Evolutionary conservation across 169 alveolate species (phyloP).

Genomic region (Miamiensis avidus): DNA sequence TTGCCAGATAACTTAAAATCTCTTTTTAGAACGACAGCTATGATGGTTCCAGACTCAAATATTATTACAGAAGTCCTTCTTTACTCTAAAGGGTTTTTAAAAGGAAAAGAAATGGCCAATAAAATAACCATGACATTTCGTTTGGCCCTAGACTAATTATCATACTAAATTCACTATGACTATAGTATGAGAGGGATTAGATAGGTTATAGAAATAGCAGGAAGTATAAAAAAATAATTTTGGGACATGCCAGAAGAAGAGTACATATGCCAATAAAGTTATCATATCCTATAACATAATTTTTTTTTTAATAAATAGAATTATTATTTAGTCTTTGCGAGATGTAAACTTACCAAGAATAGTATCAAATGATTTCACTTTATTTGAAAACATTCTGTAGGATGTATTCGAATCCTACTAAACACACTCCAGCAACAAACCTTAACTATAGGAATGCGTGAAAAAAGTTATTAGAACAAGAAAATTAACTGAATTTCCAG

Average conservation of each 20-base stretch:
- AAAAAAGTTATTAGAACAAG: slow-evolving; percentile 19
- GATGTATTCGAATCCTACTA: slow-evolving; percentile 79
- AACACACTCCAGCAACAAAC: slow-evolving; percentile 88
- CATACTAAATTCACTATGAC: slow-evolving; percentile 72
- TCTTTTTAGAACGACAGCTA: slow-evolving; percentile 66
- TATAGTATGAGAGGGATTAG: slow-evolving; percentile 78
- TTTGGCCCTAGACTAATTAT: slow-evolving; percentile 67
- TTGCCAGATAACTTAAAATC: slow-evolving; percentile 53
- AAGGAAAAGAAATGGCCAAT: slow-evolving; percentile 69
- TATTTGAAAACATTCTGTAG: slow-evolving; percentile 65
- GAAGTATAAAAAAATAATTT: slow-evolving; percentile 75
- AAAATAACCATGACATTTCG: slow-evolving; percentile 65
- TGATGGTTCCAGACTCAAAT: slow-evolving; percentile 76
- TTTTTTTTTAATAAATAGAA: no score
- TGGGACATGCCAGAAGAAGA: slow-evolving; percentile 68
- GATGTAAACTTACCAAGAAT: slow-evolving; percentile 78
- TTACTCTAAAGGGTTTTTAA: slow-evolving; percentile 66
- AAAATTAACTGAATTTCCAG: slow-evolving; percentile 58
- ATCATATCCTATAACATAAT: no score
- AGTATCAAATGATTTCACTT: slow-evolving; percentile 67
- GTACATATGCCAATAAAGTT: no score
- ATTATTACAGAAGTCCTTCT: slow-evolving; percentile 71
- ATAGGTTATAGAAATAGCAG: slow-evolving; percentile 88
- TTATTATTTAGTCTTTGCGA: slow-evolving; percentile 74
- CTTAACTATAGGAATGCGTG: slow-evolving; percentile 79